phyloP scores from a whole-genome alignment of 768 basidiomycete species.

The Pleurotus sapidus region DNA sequence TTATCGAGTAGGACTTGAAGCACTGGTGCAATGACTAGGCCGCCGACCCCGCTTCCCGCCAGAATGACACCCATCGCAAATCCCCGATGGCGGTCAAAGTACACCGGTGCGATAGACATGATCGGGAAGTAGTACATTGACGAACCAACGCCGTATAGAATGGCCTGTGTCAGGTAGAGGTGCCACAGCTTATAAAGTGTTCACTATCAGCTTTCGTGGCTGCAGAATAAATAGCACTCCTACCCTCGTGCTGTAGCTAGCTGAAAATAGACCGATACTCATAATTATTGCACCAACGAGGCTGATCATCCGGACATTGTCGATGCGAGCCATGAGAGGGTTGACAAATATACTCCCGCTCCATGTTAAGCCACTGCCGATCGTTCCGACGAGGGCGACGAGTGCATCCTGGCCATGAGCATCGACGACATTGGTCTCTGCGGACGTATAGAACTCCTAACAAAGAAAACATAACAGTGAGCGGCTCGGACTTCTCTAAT shows the following conservation, averaged over 20 bases:
- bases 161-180: slow-evolving; percentile 36
- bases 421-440: slow-evolving; percentile 29
- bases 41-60: slow-evolving; percentile 38
- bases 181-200: slow-evolving; percentile 34
- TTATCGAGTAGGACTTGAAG: slow-evolving; percentile 30
- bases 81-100: slow-evolving; percentile 41
- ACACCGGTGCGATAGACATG: slow-evolving; percentile 38
- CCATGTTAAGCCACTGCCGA: slow-evolving; percentile 45
- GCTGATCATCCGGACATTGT: slow-evolving; percentile 31
- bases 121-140: slow-evolving; percentile 43
- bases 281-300: slow-evolving; percentile 33
- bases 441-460: slow-evolving; percentile 44
- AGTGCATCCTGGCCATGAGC: slow-evolving; percentile 35
- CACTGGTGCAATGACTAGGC: slow-evolving; percentile 39
- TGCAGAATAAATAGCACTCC: not conserved
- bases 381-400: slow-evolving; percentile 38
- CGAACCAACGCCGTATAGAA: slow-evolving; percentile 40
- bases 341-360: slow-evolving; percentile 43
- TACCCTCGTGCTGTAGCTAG: slow-evolving; percentile 35
- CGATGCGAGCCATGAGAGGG: slow-evolving; percentile 30
- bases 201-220: not conserved
- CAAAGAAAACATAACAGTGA: not conserved
- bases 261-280: slow-evolving; percentile 38
- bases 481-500: too few species aligned
- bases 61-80: slow-evolving; percentile 43